Conservation (phyloP, 1,284 basidiomycete species). For the Boletus hoseneyae region DNA sequence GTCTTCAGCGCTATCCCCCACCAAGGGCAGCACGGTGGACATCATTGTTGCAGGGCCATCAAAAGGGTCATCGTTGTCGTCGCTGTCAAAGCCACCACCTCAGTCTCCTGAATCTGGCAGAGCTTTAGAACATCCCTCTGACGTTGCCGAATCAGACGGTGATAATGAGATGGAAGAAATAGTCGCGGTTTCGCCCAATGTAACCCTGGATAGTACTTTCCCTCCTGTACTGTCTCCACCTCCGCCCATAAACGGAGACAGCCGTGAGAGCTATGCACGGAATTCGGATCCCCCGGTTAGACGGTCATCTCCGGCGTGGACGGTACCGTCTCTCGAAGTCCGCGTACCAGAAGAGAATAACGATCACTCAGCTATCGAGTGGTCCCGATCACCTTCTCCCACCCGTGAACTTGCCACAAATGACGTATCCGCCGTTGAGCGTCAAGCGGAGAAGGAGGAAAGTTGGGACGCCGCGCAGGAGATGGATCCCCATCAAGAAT, state of each 20-base stretch:
- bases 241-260: constrained; percentile 14
- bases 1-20: neutral
- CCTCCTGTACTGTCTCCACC: constrained; percentile 16
- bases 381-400: constrained; percentile 46
- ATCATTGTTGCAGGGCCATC: neutral
- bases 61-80: constrained; percentile 3
- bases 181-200: constrained; percentile 3
- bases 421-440: constrained; percentile 2
- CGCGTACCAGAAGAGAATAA: constrained; percentile 17
- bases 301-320: constrained; percentile 13
- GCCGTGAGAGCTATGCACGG: constrained; percentile 9
- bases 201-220: neutral
- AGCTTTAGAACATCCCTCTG: constrained; percentile 2
- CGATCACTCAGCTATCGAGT: constrained; percentile 35
- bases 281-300: constrained; percentile 4
- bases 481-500: constrained; percentile 80
- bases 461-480: constrained; percentile 74
- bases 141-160: constrained; percentile 13
- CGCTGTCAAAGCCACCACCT: constrained; percentile 1
- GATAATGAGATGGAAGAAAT: constrained; percentile 34
- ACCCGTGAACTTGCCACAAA: constrained; percentile 1
- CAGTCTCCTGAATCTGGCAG: constrained; percentile 1
- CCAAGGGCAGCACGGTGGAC: constrained; percentile 1
- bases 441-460: constrained; percentile 26
- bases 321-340: constrained; percentile 22